Conservation (phyloP, 495 filamentous ascomycete genomes). For the Neurospora sp. region DNA sequence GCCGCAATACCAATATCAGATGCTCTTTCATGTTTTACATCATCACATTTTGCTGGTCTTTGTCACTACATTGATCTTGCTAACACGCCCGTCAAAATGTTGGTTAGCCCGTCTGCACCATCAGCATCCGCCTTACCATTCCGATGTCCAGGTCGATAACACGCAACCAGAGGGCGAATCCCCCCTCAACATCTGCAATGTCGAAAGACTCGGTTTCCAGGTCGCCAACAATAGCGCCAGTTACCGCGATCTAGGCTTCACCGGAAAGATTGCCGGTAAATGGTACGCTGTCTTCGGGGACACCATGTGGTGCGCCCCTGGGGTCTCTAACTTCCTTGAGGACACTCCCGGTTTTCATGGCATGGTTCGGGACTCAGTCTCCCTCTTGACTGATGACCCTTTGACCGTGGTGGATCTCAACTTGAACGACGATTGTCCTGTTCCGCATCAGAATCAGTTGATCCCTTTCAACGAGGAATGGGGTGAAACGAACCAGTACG, state of each 20-base stretch:
- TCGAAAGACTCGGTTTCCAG: slow-evolving; percentile 24
- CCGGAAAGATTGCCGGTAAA: slow-evolving; percentile 21
- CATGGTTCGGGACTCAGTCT: slow-evolving; percentile 25
- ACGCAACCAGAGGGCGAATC: slow-evolving; percentile 24
- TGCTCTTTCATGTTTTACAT: not conserved
- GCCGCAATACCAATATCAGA: not conserved
- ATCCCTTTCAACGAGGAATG: slow-evolving; percentile 22
- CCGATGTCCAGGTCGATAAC: slow-evolving; percentile 13
- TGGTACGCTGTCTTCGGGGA: slow-evolving; percentile 32
- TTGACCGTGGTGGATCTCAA: slow-evolving; percentile 19
- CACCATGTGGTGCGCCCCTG: slow-evolving; percentile 24
- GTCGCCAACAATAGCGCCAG: slow-evolving; percentile 26
- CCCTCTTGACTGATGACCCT: slow-evolving; percentile 20
- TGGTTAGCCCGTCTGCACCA: not conserved
- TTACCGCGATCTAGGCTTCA: slow-evolving; percentile 32
- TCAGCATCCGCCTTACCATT: not conserved
- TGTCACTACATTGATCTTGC: not conserved
- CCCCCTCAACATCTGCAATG: slow-evolving; percentile 13
- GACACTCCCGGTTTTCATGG: slow-evolving; percentile 24
- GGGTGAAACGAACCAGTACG: slow-evolving; percentile 22
- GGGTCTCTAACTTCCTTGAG: slow-evolving; percentile 14
- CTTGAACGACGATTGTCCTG: slow-evolving; percentile 21
- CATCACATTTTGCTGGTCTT: not conserved
- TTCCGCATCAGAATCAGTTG: slow-evolving; percentile 23
- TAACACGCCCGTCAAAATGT: not conserved